Percentiles rank a stretch among this genome's conserved stretches.
These are phyloP conservation scores for Vigna reflexopilosa DNA, from an alignment of 306 rosid genomes.

Conservation along the genomic window DNA sequence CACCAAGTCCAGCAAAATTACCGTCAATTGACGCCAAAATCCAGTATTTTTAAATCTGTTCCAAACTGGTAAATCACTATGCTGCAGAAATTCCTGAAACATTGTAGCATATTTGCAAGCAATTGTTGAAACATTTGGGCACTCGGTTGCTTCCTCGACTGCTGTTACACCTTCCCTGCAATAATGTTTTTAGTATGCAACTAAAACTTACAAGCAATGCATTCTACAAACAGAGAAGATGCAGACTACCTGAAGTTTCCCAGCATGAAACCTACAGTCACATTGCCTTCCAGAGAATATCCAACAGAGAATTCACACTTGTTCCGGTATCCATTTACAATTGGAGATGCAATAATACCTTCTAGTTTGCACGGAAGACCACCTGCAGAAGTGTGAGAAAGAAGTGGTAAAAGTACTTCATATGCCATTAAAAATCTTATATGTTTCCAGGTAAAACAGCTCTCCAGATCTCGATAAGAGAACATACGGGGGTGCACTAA, in stretches of 20 bases:
- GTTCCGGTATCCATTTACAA: conserved; percentile 87
- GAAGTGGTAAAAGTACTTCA: conserved; percentile 14
- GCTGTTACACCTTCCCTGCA: conserved; percentile 98
- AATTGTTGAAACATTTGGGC: conserved; percentile 84
- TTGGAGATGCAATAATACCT: conserved; percentile 89
- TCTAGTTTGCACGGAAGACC: conserved; percentile 92
- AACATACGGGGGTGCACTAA: neutral
- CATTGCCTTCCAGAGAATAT: conserved; percentile 76
- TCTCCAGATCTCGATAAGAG: conserved; percentile 18
- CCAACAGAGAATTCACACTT: conserved; percentile 98
- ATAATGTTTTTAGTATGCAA: conserved; percentile 46
- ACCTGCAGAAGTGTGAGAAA: conserved; percentile 57
- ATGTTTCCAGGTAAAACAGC: conserved; percentile 20
- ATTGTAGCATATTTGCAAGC: conserved; percentile 81
- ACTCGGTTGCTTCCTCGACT: conserved; percentile 86
- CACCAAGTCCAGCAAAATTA: conserved; percentile 41
- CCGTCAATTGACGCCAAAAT: conserved; percentile 97
- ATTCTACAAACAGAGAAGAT: conserved; percentile 41
- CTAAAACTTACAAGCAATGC: conserved; percentile 37
- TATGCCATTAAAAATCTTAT: conserved; percentile 34
- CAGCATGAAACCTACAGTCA: conserved; percentile 93
- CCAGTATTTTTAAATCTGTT: conserved; percentile 90
- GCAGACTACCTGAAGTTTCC: conserved; percentile 87
- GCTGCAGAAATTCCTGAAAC: conserved; percentile 89
- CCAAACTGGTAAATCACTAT: conserved; percentile 82